Evolutionary conservation across 495 filamentous ascomycete species (phyloP), one percentile per base, ranked within the genome.

Genomic region (Neurospora sp.): DNA sequence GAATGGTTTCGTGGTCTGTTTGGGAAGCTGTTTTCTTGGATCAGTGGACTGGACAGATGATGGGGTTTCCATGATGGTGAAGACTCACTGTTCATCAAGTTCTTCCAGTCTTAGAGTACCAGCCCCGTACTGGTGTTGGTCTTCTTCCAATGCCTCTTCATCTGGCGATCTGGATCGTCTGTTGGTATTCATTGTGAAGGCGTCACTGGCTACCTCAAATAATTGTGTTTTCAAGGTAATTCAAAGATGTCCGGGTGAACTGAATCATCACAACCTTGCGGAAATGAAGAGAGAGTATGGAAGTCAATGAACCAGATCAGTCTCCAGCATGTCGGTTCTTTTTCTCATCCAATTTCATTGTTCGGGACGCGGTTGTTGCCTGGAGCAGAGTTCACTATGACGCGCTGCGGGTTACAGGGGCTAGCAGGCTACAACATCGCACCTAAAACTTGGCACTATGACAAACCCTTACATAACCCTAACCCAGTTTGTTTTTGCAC

Each of bases 1-100:
- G 88, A 89, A 74, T 89, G 88, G 79, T 98, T 99, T 69, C 82
- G 87, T 3, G 96, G 96, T 9, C 94, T 88, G 77, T 94, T 90
- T 40, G 94, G 94, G 79, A 93, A 98, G 76, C 91, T 94, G 72
- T 61, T 17, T 8, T 40, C 2, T 14, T 10, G 22, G 7, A 16
- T 61, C 1, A 38, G 17, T 61, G 27, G 40, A 69, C 53, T 17
- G 41, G 39, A 69, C 8, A 38, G 8, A 70, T 53, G 35, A 22
- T 40, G 44, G 16, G 42, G 10, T 31, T 38, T 17, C 2, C 40
- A 39, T 14, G 45, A 35, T 4, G 16, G 6, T 44, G 17, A 20
- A 31, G 22, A 65, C 79, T 78, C 82, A 92, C 90, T 91, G 92
- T 72, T 86, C 83, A 73, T 94, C 87, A 4, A 94, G 79, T 59